Percentiles rank a stretch among this genome's conserved stretches.
Evolutionary conservation across 1,284 basidiomycete species (phyloP).

Genomic region (Ceratobasidium theobromae): DNA sequence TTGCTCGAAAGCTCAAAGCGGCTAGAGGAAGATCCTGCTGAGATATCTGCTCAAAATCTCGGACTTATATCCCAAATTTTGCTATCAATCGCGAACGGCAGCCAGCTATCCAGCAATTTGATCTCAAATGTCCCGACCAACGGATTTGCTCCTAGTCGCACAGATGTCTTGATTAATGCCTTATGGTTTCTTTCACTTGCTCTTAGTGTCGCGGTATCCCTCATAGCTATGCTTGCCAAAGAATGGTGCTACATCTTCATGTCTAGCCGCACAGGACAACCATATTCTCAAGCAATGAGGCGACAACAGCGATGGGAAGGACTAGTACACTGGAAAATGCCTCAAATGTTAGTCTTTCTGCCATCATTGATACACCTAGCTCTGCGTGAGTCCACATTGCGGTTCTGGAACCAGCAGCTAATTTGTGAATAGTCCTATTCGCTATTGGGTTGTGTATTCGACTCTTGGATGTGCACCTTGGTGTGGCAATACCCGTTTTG

Average conservation of each 20-base stretch:
- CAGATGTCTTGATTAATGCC: neutral
- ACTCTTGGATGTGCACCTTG: too few species aligned
- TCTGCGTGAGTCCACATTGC: neutral
- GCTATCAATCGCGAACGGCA: neutral
- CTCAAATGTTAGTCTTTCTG: neutral
- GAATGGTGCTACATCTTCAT: constrained; percentile 15
- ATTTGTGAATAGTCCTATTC: too few species aligned
- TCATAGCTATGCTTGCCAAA: constrained; percentile 3
- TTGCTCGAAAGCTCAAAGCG: neutral
- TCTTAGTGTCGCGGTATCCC: neutral
- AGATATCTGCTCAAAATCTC: neutral
- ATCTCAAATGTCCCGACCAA: neutral
- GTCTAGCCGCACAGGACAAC: neutral
- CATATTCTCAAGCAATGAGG: neutral
- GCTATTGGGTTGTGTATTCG: too few species aligned
- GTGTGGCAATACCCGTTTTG: too few species aligned
- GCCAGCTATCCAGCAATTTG: neutral
- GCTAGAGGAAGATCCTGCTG: neutral
- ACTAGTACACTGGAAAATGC: constrained; percentile 5
- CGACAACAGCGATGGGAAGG: neutral
- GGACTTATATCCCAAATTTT: neutral
- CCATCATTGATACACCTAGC: constrained; percentile 12
- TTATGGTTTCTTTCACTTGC: constrained; percentile 10
- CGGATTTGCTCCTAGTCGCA: neutral
- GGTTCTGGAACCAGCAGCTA: too few species aligned